These are phyloP conservation scores for Raphanus raphanistrum DNA, from an alignment of 345 rosid genomes.

Conservation along the genomic window DNA sequence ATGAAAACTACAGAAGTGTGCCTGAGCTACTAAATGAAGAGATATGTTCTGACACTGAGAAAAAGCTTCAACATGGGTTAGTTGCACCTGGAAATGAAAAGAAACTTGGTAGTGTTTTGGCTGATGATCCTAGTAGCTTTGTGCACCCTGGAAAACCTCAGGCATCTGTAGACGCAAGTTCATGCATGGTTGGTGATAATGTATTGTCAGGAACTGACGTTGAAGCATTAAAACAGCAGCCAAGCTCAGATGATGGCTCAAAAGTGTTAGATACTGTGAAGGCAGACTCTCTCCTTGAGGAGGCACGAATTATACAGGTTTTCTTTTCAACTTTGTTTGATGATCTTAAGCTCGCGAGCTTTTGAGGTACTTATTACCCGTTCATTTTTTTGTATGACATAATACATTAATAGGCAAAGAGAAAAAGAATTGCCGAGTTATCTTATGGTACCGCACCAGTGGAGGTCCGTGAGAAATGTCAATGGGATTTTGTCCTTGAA, in stretches of 20 bases:
- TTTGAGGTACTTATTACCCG: constrained; percentile 28
- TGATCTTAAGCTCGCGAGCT: constrained; percentile 21
- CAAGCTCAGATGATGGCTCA: constrained; percentile 44
- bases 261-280: constrained; percentile 55
- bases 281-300: constrained; percentile 86
- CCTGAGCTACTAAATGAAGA: constrained; percentile 48
- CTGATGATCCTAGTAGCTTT: constrained; percentile 35
- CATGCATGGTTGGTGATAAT: constrained; percentile 28
- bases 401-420: constrained; percentile 69
- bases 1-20: constrained; percentile 38
- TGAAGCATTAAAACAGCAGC: constrained; percentile 46
- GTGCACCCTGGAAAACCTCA: constrained; percentile 41
- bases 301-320: constrained; percentile 90
- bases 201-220: constrained; percentile 31
- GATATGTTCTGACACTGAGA: constrained; percentile 42
- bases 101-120: constrained; percentile 36
- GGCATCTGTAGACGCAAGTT: constrained; percentile 35
- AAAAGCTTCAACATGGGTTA: constrained; percentile 42
- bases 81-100: constrained; percentile 43
- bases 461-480: constrained; percentile 60
- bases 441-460: constrained; percentile 53
- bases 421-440: constrained; percentile 80
- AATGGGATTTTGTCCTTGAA: constrained; percentile 98
- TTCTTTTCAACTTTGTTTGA: constrained; percentile 33
- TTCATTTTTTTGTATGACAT: constrained; percentile 25